phyloP scores from a whole-genome alignment of 306 rosid species.

The Pyrus betulifolia region DNA sequence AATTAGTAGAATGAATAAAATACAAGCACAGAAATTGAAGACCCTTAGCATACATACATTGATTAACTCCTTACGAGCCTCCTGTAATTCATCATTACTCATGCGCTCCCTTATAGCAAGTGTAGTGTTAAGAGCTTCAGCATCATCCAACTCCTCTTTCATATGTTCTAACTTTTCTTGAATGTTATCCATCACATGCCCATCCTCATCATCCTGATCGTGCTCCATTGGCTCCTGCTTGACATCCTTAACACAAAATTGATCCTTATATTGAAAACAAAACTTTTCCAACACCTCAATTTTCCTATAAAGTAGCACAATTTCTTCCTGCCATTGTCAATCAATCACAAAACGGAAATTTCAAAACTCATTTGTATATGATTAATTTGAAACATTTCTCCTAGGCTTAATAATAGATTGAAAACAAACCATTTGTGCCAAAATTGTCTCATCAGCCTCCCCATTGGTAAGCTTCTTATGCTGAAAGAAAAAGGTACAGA shows the following conservation, averaged over 20 bases:
- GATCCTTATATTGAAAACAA: no score
- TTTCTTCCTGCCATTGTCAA: conserved; percentile 43
- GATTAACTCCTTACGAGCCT: conserved; percentile 60
- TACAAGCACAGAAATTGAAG: background rate
- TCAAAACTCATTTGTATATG: background rate
- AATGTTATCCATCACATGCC: conserved; percentile 33
- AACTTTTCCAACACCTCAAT: conserved; percentile 46
- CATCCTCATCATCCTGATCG: conserved; percentile 40
- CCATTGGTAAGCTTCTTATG: conserved; percentile 56
- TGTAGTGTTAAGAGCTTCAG: conserved; percentile 31
- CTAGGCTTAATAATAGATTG: background rate
- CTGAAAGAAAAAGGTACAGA: conserved; percentile 14
- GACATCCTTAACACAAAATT: conserved; percentile 8
- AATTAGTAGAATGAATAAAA: no score
- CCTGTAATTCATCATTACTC: conserved; percentile 64
- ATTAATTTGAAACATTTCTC: background rate
- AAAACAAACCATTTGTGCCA: conserved; percentile 38
- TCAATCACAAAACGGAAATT: background rate
- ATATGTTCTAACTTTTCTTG: conserved; percentile 39
- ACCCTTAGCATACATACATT: conserved; percentile 18
- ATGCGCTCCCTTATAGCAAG: conserved; percentile 47
- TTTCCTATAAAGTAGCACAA: conserved; percentile 36
- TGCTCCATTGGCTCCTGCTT: background rate
- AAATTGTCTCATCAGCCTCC: conserved; percentile 46
- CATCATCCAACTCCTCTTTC: conserved; percentile 39